phyloP scores from a whole-genome alignment of 768 basidiomycete species.

The Coprinellus micaceus region DNA sequence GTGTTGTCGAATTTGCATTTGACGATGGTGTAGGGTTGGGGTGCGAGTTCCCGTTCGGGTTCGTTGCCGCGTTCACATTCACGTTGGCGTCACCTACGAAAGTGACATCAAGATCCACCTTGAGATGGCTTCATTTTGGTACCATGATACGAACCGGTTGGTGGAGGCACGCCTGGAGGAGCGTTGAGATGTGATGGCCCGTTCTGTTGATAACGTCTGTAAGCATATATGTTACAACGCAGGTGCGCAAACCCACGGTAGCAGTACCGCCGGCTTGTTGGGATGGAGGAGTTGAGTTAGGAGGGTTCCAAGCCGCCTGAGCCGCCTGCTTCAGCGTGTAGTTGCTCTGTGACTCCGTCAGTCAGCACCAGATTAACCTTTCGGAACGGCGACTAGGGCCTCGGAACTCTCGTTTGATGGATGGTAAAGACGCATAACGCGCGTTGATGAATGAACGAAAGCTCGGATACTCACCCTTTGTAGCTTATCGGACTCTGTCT shows the following conservation, averaged over 20 bases:
- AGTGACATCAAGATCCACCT: background rate
- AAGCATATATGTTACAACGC: slow-evolving; percentile 6
- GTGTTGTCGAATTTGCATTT: slow-evolving; percentile 32
- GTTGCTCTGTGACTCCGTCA: slow-evolving; percentile 40
- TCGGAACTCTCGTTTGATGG: background rate
- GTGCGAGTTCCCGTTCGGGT: slow-evolving; percentile 32
- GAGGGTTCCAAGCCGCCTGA: slow-evolving; percentile 63
- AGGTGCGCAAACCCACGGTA: slow-evolving; percentile 19
- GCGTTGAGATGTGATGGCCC: slow-evolving; percentile 51
- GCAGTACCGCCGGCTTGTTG: slow-evolving; percentile 21
- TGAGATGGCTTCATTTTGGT: slow-evolving; percentile 16
- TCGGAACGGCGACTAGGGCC: slow-evolving; percentile 6
- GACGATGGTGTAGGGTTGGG: slow-evolving; percentile 33
- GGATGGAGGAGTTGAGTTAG: slow-evolving; percentile 42
- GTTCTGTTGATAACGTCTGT: slow-evolving; percentile 11
- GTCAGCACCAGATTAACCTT: slow-evolving; percentile 15
- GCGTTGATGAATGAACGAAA: slow-evolving; percentile 1
- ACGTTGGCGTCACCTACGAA: slow-evolving; percentile 6
- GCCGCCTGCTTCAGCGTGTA: slow-evolving; percentile 60
- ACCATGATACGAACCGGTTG: slow-evolving; percentile 24
- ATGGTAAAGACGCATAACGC: too few species aligned
- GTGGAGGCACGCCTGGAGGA: slow-evolving; percentile 43
- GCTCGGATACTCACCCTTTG: slow-evolving; percentile 50
- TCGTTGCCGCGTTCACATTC: slow-evolving; percentile 18
- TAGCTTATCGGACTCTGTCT: slow-evolving; percentile 64